Evolutionary conservation across 768 basidiomycete species (phyloP), one percentile per base, ranked within the genome.

Genomic region (Mycena rosella): DNA sequence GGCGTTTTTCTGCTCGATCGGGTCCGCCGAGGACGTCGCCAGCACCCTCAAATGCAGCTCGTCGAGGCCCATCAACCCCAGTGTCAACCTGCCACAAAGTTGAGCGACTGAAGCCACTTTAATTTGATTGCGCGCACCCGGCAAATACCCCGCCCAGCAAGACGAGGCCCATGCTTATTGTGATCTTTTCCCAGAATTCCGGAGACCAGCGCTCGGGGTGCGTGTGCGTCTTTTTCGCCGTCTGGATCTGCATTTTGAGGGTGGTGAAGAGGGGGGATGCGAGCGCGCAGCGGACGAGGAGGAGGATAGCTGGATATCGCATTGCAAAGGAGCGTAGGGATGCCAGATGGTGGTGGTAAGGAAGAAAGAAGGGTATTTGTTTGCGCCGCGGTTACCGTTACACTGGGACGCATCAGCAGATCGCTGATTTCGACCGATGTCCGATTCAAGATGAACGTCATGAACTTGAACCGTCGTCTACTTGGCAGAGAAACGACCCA

Each of bases 21-120:
- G 69, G 75, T 95, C 85, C 26, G 94, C 93, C 0, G 94, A 96
- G 11, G 94, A 93, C 2, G 89, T 86, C 0, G 94, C 84, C 36
- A 98, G 83, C 5, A 98, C 96, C 20, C 95, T 89, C 10, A 98
- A 87, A 73, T 97, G 94, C 17, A 98, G 87, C 68, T 95, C 93
- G 71, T 98, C 96, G 20, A 96, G 85, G 3, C 96, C 96, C 96
- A 97, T 98, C 27, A 98, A 83, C 0, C 95, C 96, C 34, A 98
- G 88, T 0, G 96, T 98, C 58, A 98, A 81, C 2, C 95, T 96
- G 69, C 22, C 32, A 15, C 47, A n/a, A 20, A 24, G 11, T n/a
- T 44, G 24, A 42, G 36, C 42, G 22, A 11, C 17, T 30, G 30
- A 5, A n/a, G n/a, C n/a, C n/a, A n/a, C n/a, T n/a, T n/a, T n/a